Conservation (phyloP, 1,284 basidiomycete genomes). For the Rhodotorula sp. region DNA sequence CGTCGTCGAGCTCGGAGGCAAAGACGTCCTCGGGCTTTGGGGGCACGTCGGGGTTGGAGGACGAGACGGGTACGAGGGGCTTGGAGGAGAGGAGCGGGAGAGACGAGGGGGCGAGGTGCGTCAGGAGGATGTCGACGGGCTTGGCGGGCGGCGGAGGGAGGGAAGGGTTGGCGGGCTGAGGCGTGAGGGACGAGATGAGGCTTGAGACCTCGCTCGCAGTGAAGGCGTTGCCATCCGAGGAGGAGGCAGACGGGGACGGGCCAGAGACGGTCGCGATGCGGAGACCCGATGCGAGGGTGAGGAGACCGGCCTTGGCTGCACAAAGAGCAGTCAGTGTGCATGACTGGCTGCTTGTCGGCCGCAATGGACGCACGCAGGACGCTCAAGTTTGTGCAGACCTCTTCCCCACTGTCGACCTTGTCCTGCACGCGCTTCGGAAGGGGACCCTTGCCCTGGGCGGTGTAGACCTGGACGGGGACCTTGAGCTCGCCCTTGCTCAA, state of each 20-base stretch:
- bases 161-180: constrained; percentile 17
- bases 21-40: constrained; percentile 14
- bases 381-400: constrained; percentile 77
- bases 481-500: constrained; percentile 67
- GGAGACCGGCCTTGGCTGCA: constrained; percentile 77
- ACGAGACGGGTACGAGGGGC: constrained; percentile 18
- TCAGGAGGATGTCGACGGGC: constrained; percentile 70
- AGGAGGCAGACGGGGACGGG: constrained; percentile 54
- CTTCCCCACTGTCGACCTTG: constrained; percentile 69
- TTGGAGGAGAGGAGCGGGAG: constrained; percentile 65
- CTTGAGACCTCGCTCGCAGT: constrained; percentile 69
- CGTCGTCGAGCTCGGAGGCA: constrained; percentile 30
- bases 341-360: neutral
- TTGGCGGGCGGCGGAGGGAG: constrained; percentile 56
- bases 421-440: constrained; percentile 71
- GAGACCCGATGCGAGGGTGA: constrained; percentile 79
- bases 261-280: constrained; percentile 85
- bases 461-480: constrained; percentile 88
- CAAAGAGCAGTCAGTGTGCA: neutral
- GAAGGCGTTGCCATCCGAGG: constrained; percentile 63
- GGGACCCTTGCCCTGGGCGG: constrained; percentile 78
- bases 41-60: neutral
- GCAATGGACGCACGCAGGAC: constrained; percentile 66
- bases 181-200: constrained; percentile 65
- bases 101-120: constrained; percentile 70